Base-by-base conservation (phyloP, 805 yeast genomes). In the Debaryomyces tyrocola region DNA sequence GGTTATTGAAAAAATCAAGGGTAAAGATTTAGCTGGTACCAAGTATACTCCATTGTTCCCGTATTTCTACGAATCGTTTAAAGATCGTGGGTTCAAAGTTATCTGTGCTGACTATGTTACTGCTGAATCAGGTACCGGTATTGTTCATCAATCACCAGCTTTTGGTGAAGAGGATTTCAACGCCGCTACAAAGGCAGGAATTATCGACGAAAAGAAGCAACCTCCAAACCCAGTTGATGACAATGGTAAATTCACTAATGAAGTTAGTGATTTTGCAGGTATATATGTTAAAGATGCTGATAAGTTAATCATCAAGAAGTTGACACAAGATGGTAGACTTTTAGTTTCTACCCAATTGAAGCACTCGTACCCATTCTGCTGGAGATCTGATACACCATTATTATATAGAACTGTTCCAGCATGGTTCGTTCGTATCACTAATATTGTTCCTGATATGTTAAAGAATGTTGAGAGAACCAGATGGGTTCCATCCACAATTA, bases 361-460 rank as follows among this genome's bases (percentile, higher is more conserved):
- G 73, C 99, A 94, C 79, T 86, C 96, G 69, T 94, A 94, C 71
- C 99, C 99, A 60, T 94, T 94, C 86, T 94, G 99, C 77, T 94
- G 99, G 99, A 87, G 99, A 81, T 92, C 98, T 3, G 99, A 94
- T 66, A 94, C 99, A 27, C 99, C 99, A 45, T 82, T 94, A 66
- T 70, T 94, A 56, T 94, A 94, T 77, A 84, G 96, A 75, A 85
- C 97, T 33, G 97, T 94, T 55, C 99, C 99, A 43, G 92, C 98
- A 29, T 94, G 99, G 99, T 94, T 94, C 62, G 94, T 94, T 49
- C 85, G 96, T 65, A 87, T 94, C 47, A 83, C 80, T 56, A 91
- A 89, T 46, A 80, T 88, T 64, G 81, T 92, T 57, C 97, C 97
- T 43, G 82, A 89, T 61, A 89, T 94, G 89, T 77, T 91, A 62